phyloP scores from a whole-genome alignment of 108 stramenopile genomes.

The Cyclotella distinguenda region DNA sequence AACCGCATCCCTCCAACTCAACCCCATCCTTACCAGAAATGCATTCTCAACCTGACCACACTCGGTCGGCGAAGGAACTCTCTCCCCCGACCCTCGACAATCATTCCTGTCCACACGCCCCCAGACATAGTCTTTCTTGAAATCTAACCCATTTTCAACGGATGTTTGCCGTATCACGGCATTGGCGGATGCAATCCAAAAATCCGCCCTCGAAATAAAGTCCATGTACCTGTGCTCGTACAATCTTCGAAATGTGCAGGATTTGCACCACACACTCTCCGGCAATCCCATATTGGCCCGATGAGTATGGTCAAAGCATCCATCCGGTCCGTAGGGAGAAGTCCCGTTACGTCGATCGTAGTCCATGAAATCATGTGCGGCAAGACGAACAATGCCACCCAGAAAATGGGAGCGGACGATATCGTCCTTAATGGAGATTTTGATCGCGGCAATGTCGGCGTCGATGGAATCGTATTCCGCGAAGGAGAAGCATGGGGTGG shows the following conservation, averaged over 20 bases:
- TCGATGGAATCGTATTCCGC: slow-evolving; percentile 29
- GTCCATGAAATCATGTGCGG: slow-evolving; percentile 55
- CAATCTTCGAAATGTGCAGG: slow-evolving; percentile 17
- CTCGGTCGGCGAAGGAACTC: slow-evolving; percentile 22
- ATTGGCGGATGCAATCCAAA: slow-evolving; percentile 46
- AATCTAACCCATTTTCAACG: slow-evolving; percentile 26
- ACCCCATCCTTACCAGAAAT: slow-evolving; percentile 45
- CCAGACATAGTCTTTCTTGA: slow-evolving; percentile 36
- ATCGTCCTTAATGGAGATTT: slow-evolving; percentile 15
- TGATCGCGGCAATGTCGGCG: slow-evolving; percentile 27
- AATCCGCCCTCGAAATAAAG: slow-evolving; percentile 36
- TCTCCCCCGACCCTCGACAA: slow-evolving; percentile 18
- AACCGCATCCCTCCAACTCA: slow-evolving; percentile 45
- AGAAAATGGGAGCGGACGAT: slow-evolving; percentile 39
- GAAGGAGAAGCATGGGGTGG: slow-evolving; percentile 8
- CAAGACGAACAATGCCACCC: slow-evolving; percentile 46
- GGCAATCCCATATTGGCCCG: slow-evolving; percentile 33
- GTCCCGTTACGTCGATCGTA: slow-evolving; percentile 9
- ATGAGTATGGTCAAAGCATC: slow-evolving; percentile 37
- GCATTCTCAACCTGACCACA: slow-evolving; percentile 33
- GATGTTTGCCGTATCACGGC: slow-evolving; percentile 44
- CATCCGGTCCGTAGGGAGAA: slow-evolving; percentile 33
- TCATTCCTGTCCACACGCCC: slow-evolving; percentile 28
- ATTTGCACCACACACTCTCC: slow-evolving; percentile 34
- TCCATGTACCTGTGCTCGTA: slow-evolving; percentile 27